phyloP scores from a whole-genome alignment of 23 red algal species.

The Chondrus crispus region DNA sequence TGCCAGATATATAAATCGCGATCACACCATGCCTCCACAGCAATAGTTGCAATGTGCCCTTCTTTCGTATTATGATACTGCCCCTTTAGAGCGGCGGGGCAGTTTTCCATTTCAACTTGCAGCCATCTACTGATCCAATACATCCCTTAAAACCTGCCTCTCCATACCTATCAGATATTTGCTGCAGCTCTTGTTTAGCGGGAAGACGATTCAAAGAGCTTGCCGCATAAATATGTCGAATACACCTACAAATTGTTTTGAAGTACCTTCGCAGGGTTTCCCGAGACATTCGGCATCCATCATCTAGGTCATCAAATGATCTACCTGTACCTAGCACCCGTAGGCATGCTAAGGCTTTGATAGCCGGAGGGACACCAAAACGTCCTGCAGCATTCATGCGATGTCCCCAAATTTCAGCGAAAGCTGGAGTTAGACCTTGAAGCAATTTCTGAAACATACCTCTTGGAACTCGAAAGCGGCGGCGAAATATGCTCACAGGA shows the following conservation, averaged over 20 bases:
- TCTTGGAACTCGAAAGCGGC: constrained; percentile 20
- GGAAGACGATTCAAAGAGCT: constrained; percentile 10
- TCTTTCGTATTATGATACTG: constrained; percentile 40
- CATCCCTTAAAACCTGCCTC: constrained; percentile 18
- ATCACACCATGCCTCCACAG: constrained; percentile 31
- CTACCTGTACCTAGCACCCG: background rate
- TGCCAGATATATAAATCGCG: constrained; percentile 2
- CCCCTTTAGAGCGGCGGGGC: constrained; percentile 21
- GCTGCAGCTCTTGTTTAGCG: background rate
- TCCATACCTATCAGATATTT: background rate
- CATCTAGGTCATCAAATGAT: background rate
- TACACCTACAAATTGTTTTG: background rate
- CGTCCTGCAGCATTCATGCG: background rate
- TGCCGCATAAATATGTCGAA: background rate
- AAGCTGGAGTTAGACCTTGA: background rate
- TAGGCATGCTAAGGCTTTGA: constrained; percentile 5
- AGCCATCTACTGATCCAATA: constrained; percentile 14
- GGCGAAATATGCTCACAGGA: background rate
- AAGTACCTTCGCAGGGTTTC: constrained; percentile 1
- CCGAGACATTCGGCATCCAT: background rate
- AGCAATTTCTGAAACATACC: background rate
- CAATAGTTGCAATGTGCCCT: background rate
- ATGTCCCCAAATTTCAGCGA: background rate
- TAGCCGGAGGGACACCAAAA: background rate
- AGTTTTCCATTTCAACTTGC: constrained; percentile 50